phyloP scores from a whole-genome alignment of 2,329 filamentous ascomycete species.

The Phoma sp. region DNA sequence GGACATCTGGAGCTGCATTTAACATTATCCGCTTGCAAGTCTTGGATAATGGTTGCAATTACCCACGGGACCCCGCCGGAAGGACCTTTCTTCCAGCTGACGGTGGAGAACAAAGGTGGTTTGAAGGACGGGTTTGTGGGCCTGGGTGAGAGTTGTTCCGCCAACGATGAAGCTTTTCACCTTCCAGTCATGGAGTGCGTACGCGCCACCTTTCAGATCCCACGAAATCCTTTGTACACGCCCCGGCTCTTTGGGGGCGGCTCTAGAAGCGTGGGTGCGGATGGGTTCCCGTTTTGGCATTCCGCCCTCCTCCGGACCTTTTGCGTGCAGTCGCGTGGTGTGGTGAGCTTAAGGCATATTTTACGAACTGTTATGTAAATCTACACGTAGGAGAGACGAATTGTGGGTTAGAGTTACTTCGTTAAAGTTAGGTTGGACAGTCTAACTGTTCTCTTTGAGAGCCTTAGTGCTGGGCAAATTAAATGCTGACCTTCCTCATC shows the following conservation, averaged over 20 bases:
- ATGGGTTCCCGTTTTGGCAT: slow-evolving; percentile 11
- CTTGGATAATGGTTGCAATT: not conserved
- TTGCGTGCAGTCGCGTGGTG: not conserved
- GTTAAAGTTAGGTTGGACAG: too few relatives aligned
- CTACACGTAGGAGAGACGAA: not conserved
- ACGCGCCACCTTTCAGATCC: slow-evolving; percentile 1
- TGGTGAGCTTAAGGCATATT: not conserved
- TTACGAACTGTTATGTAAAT: slow-evolving; percentile 1
- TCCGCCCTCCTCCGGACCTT: not conserved
- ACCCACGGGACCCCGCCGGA: slow-evolving; percentile 13
- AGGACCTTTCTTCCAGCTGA: slow-evolving; percentile 1
- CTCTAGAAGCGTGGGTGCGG: slow-evolving; percentile 17
- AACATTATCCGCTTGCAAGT: not conserved
- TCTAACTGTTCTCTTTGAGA: not conserved
- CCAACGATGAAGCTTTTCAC: slow-evolving; percentile 12
- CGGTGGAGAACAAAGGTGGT: not conserved
- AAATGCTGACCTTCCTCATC: slow-evolving; percentile 39
- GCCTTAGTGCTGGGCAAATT: slow-evolving; percentile 28
- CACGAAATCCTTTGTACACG: not conserved
- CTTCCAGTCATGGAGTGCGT: slow-evolving; percentile 2
- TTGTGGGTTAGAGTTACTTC: not conserved
- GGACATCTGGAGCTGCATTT: not conserved
- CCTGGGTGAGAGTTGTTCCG: slow-evolving; percentile 4
- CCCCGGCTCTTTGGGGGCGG: not conserved
- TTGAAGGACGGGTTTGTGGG: not conserved